Conservation (phyloP, 164 flowering plant species). For the Berberis thunbergii region DNA sequence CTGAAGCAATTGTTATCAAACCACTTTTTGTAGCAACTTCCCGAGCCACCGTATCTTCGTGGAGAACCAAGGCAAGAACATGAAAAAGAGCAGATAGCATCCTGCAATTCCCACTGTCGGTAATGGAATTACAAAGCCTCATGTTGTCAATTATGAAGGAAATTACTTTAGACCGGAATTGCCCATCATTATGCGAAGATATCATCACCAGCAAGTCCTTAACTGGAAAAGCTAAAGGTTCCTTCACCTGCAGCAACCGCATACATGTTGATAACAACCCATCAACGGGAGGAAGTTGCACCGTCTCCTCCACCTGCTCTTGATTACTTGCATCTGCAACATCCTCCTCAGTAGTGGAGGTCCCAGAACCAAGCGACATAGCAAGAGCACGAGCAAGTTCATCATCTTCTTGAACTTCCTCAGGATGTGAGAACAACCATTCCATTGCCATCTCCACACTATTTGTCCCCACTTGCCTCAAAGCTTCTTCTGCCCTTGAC, state of each 20-base stretch:
- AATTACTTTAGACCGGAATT: constrained; percentile 55
- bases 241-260: constrained; percentile 74
- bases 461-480: constrained; percentile 87
- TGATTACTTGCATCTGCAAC: constrained; percentile 26
- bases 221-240: constrained; percentile 77
- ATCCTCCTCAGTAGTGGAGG: constrained; percentile 54
- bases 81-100: constrained; percentile 67
- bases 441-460: constrained; percentile 99
- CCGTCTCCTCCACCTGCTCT: constrained; percentile 58
- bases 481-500: constrained; percentile 90
- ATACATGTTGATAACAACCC: constrained; percentile 67
- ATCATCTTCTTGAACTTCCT: constrained; percentile 91
- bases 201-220: constrained; percentile 82
- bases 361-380: constrained; percentile 81
- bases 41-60: constrained; percentile 79
- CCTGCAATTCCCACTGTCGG: constrained; percentile 33
- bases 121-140: constrained; percentile 38
- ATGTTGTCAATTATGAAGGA: constrained; percentile 62
- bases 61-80: constrained; percentile 89
- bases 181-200: constrained; percentile 84
- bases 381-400: constrained; percentile 99
- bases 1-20: constrained; percentile 47
- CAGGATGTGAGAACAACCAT: constrained; percentile 95
- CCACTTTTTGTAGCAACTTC: constrained; percentile 69
- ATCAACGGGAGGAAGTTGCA: constrained; percentile 77